Evolutionary conservation across 768 basidiomycete genomes (phyloP), one percentile per base, ranked within the genome.

Genomic region (Amanita jacksonii): DNA sequence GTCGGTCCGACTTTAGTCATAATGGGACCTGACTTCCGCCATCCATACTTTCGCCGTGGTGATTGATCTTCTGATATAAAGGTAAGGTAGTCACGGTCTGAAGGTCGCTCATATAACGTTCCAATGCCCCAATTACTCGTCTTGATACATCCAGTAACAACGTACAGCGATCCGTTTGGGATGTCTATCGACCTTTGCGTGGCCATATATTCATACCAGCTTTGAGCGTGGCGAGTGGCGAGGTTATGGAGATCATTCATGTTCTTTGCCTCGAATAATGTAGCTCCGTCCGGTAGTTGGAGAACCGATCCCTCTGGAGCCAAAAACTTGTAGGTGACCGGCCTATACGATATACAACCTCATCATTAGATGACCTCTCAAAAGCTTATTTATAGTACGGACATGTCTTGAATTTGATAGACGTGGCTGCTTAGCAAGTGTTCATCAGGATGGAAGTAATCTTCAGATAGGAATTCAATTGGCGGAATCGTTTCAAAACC

Each of bases 101-200:
- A 10, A n/a, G 27, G 8, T 3, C 13, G 16, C 15, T 27, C 28
- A 19, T 41, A 30, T 15, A 47, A 46, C 12, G 38, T 27, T 7
- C 47, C 54, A 23, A 47, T 50, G 3, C 47, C 52, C 49, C 54
- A 52, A 15, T 46, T 43, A 6, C 22, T 6, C 0, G 51, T 32
- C 33, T 55, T 53, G 31, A 53, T 52, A 8, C 49, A 49, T 1
- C 52, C 54, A 9, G 52, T 50, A 25, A 54, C 40, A 23, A 54
- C 48, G 30, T 49, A 51, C 10, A 54, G 41, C n/a, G 43, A 48
- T 8, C 52, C 49, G 18, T 51, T 52, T 20, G 5, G 28, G 1
- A 49, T 38, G 9, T 42, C 39, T 18, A 48, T 45, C 0, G 48
- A 52, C 10, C 42, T 39, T 8, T 23, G 10, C 15, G 5, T 44